These are phyloP conservation scores for Salix koriyanagi DNA, from an alignment of 345 rosid species.

Conservation along the genomic window DNA sequence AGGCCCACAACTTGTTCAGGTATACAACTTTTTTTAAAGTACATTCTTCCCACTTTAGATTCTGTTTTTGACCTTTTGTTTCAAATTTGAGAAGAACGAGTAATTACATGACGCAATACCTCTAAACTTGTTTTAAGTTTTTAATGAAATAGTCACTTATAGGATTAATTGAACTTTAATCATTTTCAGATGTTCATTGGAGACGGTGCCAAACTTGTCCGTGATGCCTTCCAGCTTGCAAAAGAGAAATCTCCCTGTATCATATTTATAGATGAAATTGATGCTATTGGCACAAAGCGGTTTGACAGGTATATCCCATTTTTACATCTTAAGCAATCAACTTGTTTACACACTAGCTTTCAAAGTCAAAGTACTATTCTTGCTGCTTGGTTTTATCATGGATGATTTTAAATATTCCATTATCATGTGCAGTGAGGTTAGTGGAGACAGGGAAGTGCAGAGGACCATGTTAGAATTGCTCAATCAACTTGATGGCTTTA, in stretches of 20 bases:
- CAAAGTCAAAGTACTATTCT: not conserved
- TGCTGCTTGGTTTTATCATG: not conserved
- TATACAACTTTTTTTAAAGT: conserved; percentile 11
- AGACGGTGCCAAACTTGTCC: conserved; percentile 99
- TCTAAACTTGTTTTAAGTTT: not conserved
- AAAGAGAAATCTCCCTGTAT: conserved; percentile 99
- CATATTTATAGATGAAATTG: conserved; percentile 97
- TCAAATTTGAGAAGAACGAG: not conserved
- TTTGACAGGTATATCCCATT: conserved; percentile 67
- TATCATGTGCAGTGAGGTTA: conserved; percentile 77
- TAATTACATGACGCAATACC: not conserved
- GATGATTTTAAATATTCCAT: not conserved
- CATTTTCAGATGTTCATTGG: conserved; percentile 89
- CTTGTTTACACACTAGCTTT: not conserved
- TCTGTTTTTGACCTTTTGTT: not conserved
- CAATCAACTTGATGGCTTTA: conserved; percentile 98
- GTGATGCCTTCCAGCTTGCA: conserved; percentile 99
- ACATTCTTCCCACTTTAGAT: not conserved
- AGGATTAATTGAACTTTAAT: not conserved
- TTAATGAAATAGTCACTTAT: not conserved
- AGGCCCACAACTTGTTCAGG: conserved; percentile 99
- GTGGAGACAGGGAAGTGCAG: conserved; percentile 99
- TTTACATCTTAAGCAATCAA: not conserved
- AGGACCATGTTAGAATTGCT: conserved; percentile 98
- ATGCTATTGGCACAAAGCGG: conserved; percentile 97